Base-by-base conservation (phyloP, 2,329 filamentous ascomycete genomes). In the Fusarium sarcochroum region DNA sequence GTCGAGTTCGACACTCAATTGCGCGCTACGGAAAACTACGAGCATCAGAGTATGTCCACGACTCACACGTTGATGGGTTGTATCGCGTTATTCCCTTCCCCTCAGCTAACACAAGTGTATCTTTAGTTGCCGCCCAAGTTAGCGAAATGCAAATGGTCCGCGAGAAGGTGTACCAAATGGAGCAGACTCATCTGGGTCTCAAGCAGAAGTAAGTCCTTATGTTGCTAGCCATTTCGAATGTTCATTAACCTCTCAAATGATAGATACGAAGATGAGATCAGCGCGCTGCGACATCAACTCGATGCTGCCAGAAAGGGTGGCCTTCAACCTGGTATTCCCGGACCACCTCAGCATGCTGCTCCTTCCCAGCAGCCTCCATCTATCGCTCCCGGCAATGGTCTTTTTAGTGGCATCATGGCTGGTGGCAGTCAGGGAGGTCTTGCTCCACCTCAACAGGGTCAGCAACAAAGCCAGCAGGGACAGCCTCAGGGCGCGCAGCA, bases 381-480 rank as follows among this genome's bases (percentile, higher is more conserved):
- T 49, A 92, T 98, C 72, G 93, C 94, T 27, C 92, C 97, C 76
- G 94, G 95, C 25, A 95, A 92, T 78, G 96, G 97, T 76, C 86
- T 98, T 40, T 98, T 99, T 77, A 94, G 93, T 72, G 94, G 93
- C 58, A 97, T 98, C 77, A 98, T 99, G 93, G 90, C 94, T 57
- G 95, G 95, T 69, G 89, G 87, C 66, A 92, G 91, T 74, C 93
- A 95, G 82, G 92, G 91, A 74, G 93, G 92, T 64, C 92, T 93
- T 68, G 93, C 93, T 63, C 90, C 97, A 72, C 94, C 94, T 69
- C 87, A 88, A 74, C 89, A 89, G 51, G 90, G 80, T 49, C 76
- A 97, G 73, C 93, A 93, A 71, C 86, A 73, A 50, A 63, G 63
- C 20, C 71, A 73, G 44, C 71, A 86, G 68, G 61, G 61, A 15